A percentile compares a stretch with the other conserved stretches of the same genome.
Conservation (phyloP, 2,329 filamentous ascomycete genomes). For the Colletotrichum truncatum region DNA sequence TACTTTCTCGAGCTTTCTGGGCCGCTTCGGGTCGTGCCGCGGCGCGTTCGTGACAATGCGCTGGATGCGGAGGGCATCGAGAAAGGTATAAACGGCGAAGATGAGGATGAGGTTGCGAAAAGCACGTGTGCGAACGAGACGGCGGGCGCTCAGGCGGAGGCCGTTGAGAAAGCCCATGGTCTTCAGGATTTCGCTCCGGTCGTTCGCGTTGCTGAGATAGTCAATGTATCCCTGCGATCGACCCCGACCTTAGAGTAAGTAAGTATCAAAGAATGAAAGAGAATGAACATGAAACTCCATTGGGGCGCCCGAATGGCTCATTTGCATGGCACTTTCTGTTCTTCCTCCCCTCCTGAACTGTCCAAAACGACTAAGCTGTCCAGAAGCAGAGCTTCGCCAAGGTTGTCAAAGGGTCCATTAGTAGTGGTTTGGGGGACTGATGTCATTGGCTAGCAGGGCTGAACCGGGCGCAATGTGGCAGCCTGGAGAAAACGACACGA, state of each 20-base stretch:
- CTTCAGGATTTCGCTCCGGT: neutral
- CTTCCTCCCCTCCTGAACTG: neutral
- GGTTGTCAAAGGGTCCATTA: neutral
- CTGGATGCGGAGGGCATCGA: constrained; percentile 49
- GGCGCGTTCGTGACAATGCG: constrained; percentile 10
- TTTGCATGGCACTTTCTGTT: neutral
- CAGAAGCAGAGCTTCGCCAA: neutral
- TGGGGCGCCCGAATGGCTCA: neutral
- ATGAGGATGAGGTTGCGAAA: constrained; percentile 45
- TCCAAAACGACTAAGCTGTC: constrained; percentile 6
- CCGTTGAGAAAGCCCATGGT: constrained; percentile 12
- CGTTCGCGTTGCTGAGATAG: neutral
- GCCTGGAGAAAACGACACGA: constrained; percentile 5
- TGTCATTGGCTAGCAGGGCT: constrained; percentile 15
- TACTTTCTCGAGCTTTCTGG: constrained; percentile 52
- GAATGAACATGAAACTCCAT: neutral
- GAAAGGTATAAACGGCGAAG: constrained; percentile 45
- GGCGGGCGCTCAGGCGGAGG: constrained; percentile 38
- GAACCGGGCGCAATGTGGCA: neutral
- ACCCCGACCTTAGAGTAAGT: neutral
- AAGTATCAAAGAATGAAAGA: neutral
- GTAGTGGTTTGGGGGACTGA: neutral
- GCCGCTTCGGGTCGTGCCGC: constrained; percentile 30
- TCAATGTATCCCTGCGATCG: neutral
- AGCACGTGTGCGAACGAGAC: constrained; percentile 46